These are phyloP conservation scores for Saxophila tyrrhenica DNA, from an alignment of 495 filamentous ascomycete species.

Conservation along the genomic window DNA sequence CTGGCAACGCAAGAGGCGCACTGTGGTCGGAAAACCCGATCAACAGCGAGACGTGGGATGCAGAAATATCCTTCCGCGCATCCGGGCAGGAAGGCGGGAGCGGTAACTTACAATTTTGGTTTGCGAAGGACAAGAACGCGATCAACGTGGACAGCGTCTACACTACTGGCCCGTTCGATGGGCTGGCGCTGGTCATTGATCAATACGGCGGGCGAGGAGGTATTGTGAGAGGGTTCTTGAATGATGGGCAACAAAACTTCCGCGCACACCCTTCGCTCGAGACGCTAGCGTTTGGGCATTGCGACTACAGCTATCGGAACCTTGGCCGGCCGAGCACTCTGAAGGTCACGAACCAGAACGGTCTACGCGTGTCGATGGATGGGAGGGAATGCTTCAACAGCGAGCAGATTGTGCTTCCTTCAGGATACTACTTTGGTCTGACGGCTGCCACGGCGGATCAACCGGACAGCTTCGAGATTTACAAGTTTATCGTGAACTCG, in stretches of 20 bases:
- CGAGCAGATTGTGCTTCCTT: slow-evolving; percentile 63
- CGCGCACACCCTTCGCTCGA: slow-evolving; percentile 68
- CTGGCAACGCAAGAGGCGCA: slow-evolving; percentile 74
- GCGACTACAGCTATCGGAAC: slow-evolving; percentile 84
- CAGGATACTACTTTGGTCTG: slow-evolving; percentile 76
- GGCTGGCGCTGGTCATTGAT: slow-evolving; percentile 76
- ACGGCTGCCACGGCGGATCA: slow-evolving; percentile 79
- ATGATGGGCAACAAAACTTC: slow-evolving; percentile 78
- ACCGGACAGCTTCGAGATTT: slow-evolving; percentile 88
- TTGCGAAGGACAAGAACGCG: slow-evolving; percentile 57
- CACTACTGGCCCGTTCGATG: slow-evolving; percentile 71
- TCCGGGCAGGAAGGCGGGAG: slow-evolving; percentile 74
- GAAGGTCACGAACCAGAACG: slow-evolving; percentile 54
- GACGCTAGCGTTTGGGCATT: slow-evolving; percentile 84
- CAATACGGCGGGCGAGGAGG: slow-evolving; percentile 63
- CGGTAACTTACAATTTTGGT: slow-evolving; percentile 92
- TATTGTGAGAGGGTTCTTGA: slow-evolving; percentile 81
- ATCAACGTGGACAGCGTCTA: slow-evolving; percentile 69
- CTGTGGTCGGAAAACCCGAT: slow-evolving; percentile 56
- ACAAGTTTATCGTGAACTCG: slow-evolving; percentile 60
- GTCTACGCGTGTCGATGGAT: slow-evolving; percentile 70
- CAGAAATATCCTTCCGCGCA: slow-evolving; percentile 77
- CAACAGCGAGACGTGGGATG: slow-evolving; percentile 49
- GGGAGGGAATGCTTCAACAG: slow-evolving; percentile 74
- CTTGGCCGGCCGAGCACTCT: slow-evolving; percentile 70